A percentile compares a stretch with the other conserved stretches of the same genome.
These are phyloP conservation scores for Trichoderma polysporum DNA, from an alignment of 2,329 filamentous ascomycete species.

Conservation along the genomic window DNA sequence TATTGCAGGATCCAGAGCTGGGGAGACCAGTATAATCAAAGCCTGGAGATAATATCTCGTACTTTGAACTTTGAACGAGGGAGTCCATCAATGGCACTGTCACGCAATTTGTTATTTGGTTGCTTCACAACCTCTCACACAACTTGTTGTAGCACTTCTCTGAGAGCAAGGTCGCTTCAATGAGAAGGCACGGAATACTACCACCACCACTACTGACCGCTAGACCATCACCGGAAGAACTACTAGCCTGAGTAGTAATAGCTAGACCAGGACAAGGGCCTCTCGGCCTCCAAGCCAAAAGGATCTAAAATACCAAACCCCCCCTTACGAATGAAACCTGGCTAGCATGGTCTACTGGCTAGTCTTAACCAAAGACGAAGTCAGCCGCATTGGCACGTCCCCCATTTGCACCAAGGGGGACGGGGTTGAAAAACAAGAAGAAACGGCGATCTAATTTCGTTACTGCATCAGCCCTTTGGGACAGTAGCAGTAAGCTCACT, in stretches of 20 bases:
- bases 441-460: constrained; percentile 1
- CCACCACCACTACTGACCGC: constrained; percentile 2
- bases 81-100: neutral
- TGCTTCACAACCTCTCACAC: neutral
- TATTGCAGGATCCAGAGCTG: neutral
- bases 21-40: neutral
- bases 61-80: neutral
- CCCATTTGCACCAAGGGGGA: neutral
- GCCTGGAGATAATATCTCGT: neutral
- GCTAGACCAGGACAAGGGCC: constrained; percentile 7
- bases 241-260: neutral
- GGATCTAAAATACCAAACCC: constrained; percentile 1
- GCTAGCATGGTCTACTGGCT: constrained; percentile 4
- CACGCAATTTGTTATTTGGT: no score
- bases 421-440: neutral
- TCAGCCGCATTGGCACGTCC: constrained; percentile 10
- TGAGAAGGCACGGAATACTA: neutral
- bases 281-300: neutral
- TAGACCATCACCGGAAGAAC: constrained; percentile 7
- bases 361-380: neutral
- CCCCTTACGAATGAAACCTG: constrained; percentile 2
- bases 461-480: neutral
- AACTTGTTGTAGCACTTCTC: neutral
- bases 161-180: neutral
- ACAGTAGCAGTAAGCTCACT: neutral